Conservation (phyloP, 148 eudicot genomes). For the Euryodendron excelsum region DNA sequence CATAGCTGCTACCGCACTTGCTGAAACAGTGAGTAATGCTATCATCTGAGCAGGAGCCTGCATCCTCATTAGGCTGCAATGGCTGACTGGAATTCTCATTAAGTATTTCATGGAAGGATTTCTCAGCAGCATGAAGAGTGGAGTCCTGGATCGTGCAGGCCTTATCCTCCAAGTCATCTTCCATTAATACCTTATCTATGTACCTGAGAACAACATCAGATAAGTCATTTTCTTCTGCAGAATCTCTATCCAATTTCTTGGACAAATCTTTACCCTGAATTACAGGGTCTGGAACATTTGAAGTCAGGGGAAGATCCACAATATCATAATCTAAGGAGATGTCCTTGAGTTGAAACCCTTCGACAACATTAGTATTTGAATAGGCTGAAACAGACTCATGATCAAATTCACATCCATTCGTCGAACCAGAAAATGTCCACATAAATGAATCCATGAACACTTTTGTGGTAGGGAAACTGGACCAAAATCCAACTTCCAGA, state of each 20-base stretch:
- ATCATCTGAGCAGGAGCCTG: not conserved
- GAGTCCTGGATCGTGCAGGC: slow-evolving; percentile 11
- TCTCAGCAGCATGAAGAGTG: slow-evolving; percentile 22
- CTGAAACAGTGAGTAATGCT: not conserved
- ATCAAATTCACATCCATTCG: not conserved
- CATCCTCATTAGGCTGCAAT: not conserved
- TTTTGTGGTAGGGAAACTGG: not conserved
- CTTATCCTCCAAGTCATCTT: too few species aligned
- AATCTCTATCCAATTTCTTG: too few species aligned
- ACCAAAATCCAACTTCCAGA: not conserved
- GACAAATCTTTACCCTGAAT: too few species aligned
- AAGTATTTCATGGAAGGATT: slow-evolving; percentile 21
- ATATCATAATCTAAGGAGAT: not conserved
- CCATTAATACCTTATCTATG: slow-evolving; percentile 16
- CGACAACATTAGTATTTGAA: not conserved
- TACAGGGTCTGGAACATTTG: not conserved
- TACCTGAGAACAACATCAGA: slow-evolving; percentile 2
- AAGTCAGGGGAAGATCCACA: not conserved
- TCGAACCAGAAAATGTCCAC: slow-evolving; percentile 2
- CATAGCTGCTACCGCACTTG: not conserved
- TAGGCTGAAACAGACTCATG: not conserved
- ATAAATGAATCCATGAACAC: not conserved
- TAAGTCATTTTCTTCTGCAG: not conserved
- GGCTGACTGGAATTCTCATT: not conserved
- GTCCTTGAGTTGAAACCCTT: not conserved